Conservation (phyloP, 441 rosid genomes). For the Arabidopsis lyrata region DNA sequence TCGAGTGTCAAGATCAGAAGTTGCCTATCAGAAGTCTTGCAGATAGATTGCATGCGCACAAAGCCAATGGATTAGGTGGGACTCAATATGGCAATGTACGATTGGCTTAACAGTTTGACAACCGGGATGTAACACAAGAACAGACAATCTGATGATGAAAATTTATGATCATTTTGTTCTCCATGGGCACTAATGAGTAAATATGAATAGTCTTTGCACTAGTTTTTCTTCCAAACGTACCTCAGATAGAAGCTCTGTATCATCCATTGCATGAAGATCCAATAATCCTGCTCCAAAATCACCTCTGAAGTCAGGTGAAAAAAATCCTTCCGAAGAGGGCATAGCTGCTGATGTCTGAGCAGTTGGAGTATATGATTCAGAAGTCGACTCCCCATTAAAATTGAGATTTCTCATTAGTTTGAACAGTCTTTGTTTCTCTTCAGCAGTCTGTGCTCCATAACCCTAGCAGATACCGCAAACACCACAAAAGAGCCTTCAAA, state of each 20-base stretch:
- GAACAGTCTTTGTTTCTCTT: conserved; percentile 96
- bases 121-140: conserved; percentile 11
- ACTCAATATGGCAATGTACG: conserved; percentile 16
- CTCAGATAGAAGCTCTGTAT: conserved; percentile 97
- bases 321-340: conserved; percentile 77
- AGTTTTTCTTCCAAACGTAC: conserved; percentile 48
- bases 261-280: conserved; percentile 99
- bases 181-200: conserved; percentile 2
- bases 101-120: background rate
- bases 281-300: conserved; percentile 99
- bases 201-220: conserved; percentile 8
- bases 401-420: conserved; percentile 96
- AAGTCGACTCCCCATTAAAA: conserved; percentile 87
- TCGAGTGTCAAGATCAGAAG: conserved; percentile 15
- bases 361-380: conserved; percentile 75
- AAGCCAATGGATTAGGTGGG: conserved; percentile 19
- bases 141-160: conserved; percentile 1
- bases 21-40: background rate
- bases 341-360: conserved; percentile 68
- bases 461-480: conserved; percentile 56
- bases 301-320: conserved; percentile 89
- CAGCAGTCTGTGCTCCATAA: conserved; percentile 94
- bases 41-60: conserved; percentile 22
- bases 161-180: background rate
- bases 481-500: conserved; percentile 13